Evolutionary conservation across 768 basidiomycete genomes (phyloP).

Genomic region (Hygrophorus pudorinus): DNA sequence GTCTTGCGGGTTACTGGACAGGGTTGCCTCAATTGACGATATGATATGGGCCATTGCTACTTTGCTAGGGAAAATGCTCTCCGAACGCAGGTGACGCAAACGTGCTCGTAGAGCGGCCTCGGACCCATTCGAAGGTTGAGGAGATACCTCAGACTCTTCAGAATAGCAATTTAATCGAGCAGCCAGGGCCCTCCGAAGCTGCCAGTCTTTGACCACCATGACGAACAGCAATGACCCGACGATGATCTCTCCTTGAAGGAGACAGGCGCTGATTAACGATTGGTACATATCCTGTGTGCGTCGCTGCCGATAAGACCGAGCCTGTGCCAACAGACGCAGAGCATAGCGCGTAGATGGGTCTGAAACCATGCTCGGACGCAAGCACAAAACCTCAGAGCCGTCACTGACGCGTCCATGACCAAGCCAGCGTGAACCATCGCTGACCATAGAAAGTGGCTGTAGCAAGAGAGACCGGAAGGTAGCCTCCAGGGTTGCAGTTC

Average conservation of each 20-base stretch:
- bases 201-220: conserved; percentile 53
- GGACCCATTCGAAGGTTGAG: conserved; percentile 8
- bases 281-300: conserved; percentile 54
- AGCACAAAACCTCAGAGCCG: conserved; percentile 11
- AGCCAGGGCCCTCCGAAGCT: conserved; percentile 19
- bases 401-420: background rate
- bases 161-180: background rate
- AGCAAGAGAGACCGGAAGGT: conserved; percentile 22
- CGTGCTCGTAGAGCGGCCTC: conserved; percentile 1
- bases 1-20: conserved; percentile 18
- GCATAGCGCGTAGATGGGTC: conserved; percentile 39
- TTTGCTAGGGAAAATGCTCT: conserved; percentile 10
- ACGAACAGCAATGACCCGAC: conserved; percentile 66
- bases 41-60: conserved; percentile 18
- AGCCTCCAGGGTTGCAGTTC: conserved; percentile 37
- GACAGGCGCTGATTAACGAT: conserved; percentile 48
- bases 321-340: conserved; percentile 39
- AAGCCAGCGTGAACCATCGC: conserved; percentile 12
- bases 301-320: conserved; percentile 43
- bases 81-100: conserved; percentile 9
- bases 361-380: conserved; percentile 25
- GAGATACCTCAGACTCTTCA: background rate
- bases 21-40: conserved; percentile 22
- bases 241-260: conserved; percentile 73
- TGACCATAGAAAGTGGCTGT: conserved; percentile 10